These are phyloP conservation scores for Globisporangium paroecandrum DNA, from an alignment of 352 stramenopile genomes.

Conservation along the genomic window DNA sequence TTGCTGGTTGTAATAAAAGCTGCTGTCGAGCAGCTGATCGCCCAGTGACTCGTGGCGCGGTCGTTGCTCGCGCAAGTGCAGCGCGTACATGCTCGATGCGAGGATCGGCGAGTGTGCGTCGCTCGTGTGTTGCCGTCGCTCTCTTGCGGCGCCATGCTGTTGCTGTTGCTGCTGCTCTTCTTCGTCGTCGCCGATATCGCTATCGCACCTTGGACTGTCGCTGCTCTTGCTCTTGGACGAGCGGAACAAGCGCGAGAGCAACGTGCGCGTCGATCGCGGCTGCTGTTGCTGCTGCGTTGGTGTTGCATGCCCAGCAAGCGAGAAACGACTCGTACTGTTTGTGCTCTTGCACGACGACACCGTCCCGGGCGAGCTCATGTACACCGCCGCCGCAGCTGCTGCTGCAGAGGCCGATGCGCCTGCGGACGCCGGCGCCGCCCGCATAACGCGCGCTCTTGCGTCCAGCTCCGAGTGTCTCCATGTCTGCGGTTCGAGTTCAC, in stretches of 20 bases:
- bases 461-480: constrained; percentile 13
- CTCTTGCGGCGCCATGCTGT: not conserved
- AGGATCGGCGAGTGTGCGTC: constrained; percentile 9
- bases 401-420: not conserved
- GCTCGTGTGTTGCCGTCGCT: not conserved
- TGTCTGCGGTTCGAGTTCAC: not conserved
- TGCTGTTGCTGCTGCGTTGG: constrained; percentile 8
- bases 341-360: constrained; percentile 7
- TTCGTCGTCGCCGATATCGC: not conserved
- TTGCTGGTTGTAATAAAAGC: constrained; percentile 5
- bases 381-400: not conserved
- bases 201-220: constrained; percentile 4
- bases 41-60: not conserved
- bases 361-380: not conserved
- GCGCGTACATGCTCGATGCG: not conserved
- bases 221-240: constrained; percentile 15
- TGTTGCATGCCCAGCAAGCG: not conserved
- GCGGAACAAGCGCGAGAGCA: constrained; percentile 29
- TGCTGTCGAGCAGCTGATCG: constrained; percentile 4
- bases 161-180: not conserved
- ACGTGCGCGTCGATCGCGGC: constrained; percentile 13
- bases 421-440: constrained; percentile 8
- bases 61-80: constrained; percentile 7
- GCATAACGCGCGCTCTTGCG: constrained; percentile 6
- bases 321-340: not conserved